Percentiles rank a stretch among this genome's conserved stretches.
These are phyloP conservation scores for Hypoxylon perforatum DNA, from an alignment of 495 filamentous ascomycete genomes.

Conservation along the genomic window DNA sequence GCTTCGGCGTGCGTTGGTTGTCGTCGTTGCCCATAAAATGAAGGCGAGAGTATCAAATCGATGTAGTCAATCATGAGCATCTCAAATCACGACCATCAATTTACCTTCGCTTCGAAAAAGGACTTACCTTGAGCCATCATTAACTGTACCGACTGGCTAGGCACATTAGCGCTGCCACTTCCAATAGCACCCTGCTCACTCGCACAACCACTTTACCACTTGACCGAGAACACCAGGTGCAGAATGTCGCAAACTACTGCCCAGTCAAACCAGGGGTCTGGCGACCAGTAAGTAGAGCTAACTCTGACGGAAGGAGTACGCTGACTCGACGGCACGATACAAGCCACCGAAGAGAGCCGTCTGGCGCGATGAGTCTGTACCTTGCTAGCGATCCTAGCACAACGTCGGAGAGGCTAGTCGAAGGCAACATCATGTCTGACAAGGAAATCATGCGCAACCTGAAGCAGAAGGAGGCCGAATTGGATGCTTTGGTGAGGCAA, in stretches of 20 bases:
- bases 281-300: conserved; percentile 28
- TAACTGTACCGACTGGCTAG: neutral
- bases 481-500: conserved; percentile 27
- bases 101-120: neutral
- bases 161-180: neutral
- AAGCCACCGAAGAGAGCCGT: neutral
- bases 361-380: conserved; percentile 37
- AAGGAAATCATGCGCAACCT: conserved; percentile 8
- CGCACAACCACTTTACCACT: neutral
- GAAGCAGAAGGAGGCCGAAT: conserved; percentile 8
- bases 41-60: neutral
- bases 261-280: conserved; percentile 14
- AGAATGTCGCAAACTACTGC: conserved; percentile 28
- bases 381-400: conserved; percentile 34
- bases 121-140: neutral
- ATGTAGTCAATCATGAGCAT: conserved; percentile 5
- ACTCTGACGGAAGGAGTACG: neutral
- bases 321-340: conserved; percentile 6
- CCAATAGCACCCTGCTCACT: neutral
- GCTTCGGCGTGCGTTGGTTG: conserved; percentile 20
- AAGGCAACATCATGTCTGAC: conserved; percentile 30
- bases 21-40: conserved; percentile 23
- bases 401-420: conserved; percentile 38
- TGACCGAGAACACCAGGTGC: neutral
- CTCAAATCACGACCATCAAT: conserved; percentile 7